Percentiles rank a stretch among this genome's conserved stretches.
Evolutionary conservation across 257 asterid genomes (phyloP).

Genomic region (Apocynum venetum): DNA sequence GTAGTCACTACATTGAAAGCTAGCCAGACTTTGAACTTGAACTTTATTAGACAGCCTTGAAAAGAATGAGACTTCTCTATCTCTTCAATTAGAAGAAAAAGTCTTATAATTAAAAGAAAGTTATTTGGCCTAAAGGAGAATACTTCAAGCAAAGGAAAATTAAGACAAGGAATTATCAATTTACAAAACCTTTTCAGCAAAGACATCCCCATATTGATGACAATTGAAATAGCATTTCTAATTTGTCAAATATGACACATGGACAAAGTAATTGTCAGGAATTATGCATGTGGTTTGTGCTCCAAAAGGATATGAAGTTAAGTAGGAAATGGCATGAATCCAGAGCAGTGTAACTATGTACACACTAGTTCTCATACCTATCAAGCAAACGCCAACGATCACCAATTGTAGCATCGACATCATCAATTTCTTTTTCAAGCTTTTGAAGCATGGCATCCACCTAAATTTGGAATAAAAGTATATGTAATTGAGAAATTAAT

Average conservation of each 20-base stretch:
- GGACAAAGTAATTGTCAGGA: neutral
- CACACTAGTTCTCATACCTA: slow-evolving; percentile 44
- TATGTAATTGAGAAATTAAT: slow-evolving; percentile 7
- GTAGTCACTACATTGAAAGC: neutral
- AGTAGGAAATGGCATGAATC: neutral
- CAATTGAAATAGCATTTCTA: neutral
- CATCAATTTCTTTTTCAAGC: slow-evolving; percentile 96
- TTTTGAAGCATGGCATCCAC: slow-evolving; percentile 97
- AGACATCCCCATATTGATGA: neutral
- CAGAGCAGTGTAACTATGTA: neutral
- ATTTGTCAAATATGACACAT: neutral
- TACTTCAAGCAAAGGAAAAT: neutral
- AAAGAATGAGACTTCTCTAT: neutral
- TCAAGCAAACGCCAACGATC: slow-evolving; percentile 91
- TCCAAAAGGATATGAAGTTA: neutral
- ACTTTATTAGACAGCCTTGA: neutral
- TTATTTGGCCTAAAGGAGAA: neutral
- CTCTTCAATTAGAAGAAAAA: neutral
- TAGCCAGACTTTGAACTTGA: neutral
- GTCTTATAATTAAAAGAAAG: neutral
- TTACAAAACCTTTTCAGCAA: neutral
- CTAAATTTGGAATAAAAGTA: slow-evolving; percentile 34
- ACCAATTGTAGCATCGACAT: slow-evolving; percentile 92
- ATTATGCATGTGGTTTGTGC: neutral
- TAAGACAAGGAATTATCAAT: neutral